phyloP scores from a whole-genome alignment of 2,329 filamentous ascomycete species.

The Penicillium sp. region DNA sequence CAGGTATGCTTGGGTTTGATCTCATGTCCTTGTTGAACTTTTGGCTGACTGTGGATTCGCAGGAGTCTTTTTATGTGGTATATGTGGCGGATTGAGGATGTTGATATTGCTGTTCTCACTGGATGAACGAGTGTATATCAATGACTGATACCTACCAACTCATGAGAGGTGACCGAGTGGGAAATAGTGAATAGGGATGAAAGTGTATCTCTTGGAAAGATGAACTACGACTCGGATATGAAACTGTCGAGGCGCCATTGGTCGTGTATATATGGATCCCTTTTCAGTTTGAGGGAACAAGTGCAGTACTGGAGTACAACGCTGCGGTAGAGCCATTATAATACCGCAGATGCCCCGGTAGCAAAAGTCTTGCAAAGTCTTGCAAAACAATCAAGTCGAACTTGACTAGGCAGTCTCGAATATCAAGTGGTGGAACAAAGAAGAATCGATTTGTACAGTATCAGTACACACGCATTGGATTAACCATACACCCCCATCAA shows the following conservation, averaged over 20 bases:
- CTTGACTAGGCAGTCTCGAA: not conserved
- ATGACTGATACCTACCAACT: not conserved
- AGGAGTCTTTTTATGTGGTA: constrained; percentile 98
- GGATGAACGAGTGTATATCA: constrained; percentile 17
- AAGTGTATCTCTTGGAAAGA: not conserved
- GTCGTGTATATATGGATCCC: not conserved
- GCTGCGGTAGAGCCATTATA: not conserved
- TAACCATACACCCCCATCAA: constrained; percentile 35
- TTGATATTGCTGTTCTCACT: constrained; percentile 66
- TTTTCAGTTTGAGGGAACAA: not conserved
- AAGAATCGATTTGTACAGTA: constrained; percentile 51
- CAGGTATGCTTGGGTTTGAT: constrained; percentile 54
- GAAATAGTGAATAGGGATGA: not conserved
- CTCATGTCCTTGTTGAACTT: not conserved
- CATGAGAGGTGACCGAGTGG: not conserved
- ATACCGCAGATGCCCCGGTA: not conserved
- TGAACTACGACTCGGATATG: not conserved
- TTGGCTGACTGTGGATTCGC: not conserved
- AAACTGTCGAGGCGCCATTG: not conserved
- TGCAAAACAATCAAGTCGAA: not conserved
- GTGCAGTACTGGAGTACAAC: not conserved
- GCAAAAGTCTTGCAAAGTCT: not conserved
- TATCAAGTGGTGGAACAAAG: constrained; percentile 29
- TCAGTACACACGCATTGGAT: constrained; percentile 43
- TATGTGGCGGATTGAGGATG: constrained; percentile 88